Evolutionary conservation across 352 stramenopile species (phyloP), one percentile per base, ranked within the genome.

Genomic region (Pythium folliculosum): DNA sequence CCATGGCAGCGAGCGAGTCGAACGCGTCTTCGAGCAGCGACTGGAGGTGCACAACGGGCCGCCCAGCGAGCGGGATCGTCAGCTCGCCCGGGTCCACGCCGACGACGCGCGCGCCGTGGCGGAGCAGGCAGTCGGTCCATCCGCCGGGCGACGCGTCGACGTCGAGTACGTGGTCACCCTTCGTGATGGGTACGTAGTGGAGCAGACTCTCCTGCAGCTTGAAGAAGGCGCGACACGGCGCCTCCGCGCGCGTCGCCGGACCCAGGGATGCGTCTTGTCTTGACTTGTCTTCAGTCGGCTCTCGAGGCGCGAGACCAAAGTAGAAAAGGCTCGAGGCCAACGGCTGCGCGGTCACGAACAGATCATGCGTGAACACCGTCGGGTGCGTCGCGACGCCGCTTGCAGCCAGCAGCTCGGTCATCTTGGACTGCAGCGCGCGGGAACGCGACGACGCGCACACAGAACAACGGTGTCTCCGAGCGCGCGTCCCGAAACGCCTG

Each of bases 201-300:
- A 22, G 50, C 13, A 86, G 60, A 58, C 67, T 73, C 67, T 89
- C 80, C 22, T 78, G 45, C 57, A 89, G 69, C 67, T 89, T 87
- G 69, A 82, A 86, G 55, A 80, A 87, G 3, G 80, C 80, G 2
- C 78, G 75, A 50, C 78, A 86, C 5, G 80, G 80, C 0, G 78
- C 74, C 16, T 80, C 65, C 4, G 67, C 67, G 16, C 66, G 50
- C 7, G 75, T 55, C 21, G 23, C 27, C 12, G 12, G 40, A 16
- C 40, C 40, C 1, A 19, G 5, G 40, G n/a, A 40, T 7, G 12
- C 8, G 35, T 14, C 12, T 40, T 40, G 8, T 40, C 40, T 47
- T 2, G 40, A 40, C 35, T 2, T 14, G 10, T 40, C 12, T 40
- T 40, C 12, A 8, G 37, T 9, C 9, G 10, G 14, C 0, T 17